Evolutionary conservation across 768 basidiomycete genomes (phyloP), one percentile per base, ranked within the genome.

Genomic region (Xanthoconium stramineum): DNA sequence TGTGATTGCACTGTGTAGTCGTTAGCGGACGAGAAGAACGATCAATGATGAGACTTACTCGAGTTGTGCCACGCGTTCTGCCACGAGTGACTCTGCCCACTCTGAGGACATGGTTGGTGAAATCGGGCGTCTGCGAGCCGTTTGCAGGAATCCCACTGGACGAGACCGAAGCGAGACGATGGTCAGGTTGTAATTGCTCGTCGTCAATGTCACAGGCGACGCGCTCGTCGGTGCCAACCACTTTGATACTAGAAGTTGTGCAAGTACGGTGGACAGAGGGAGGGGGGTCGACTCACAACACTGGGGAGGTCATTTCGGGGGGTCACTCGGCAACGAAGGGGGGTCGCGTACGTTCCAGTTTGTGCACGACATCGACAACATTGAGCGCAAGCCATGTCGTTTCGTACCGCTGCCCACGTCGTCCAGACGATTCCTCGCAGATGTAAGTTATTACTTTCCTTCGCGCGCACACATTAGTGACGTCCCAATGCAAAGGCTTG

Each of bases 1-100:
- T 43, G 83, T 71, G 59, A 91, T 84, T 60, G 75, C 77, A 67
- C 89, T 91, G 59, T 19, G 57, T 50, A 37, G 24, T 28, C 10
- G 36, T n/a, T n/a, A n/a, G n/a, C n/a, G n/a, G n/a, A n/a, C n/a
- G 38, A 47, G 49, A 56, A 17, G 35, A 24, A 48, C 13, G 29
- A 30, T 15, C 35, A 44, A 42, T 42, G 46, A 50, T 7, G 10
- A 13, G 44, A 46, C 72, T 61, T 50, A 75, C 73, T 67, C 59
- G 59, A 75, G 69, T 24, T 73, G 67, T 20, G 62, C 66, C 52
- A 68, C 64, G 46, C 74, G 74, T 52, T 74, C 70, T 52, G 71
- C 66, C 40, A 75, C 69, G n/a, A 78, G 61, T 53, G 69, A 64
- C 48, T 80, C 74, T 55, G 57, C 36, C 46, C 67, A 64, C 36